Conservation (phyloP, 371 early-diverging fungal species). For the Catenaria anguillulae region DNA sequence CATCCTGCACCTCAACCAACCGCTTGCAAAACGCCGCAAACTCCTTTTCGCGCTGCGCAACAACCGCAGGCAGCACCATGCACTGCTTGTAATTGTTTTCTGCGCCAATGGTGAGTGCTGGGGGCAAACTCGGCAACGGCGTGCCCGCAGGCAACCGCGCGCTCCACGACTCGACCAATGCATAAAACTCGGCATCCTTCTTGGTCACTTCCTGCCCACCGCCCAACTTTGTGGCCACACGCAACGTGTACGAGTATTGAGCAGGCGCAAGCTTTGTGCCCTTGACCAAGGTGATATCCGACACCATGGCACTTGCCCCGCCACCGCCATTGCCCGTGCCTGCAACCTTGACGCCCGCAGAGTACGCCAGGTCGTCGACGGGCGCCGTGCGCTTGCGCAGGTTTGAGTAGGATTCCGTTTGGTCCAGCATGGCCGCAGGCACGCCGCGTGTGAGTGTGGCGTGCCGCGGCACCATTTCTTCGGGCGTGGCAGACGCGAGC, state of each 20-base stretch:
- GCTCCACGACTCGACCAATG: neutral
- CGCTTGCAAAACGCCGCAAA: slow-evolving; percentile 6
- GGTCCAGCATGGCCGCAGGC: neutral
- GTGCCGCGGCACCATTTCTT: neutral
- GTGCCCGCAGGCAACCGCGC: neutral
- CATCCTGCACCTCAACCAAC: neutral
- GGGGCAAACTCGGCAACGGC: neutral
- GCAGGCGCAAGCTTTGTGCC: neutral
- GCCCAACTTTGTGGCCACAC: neutral
- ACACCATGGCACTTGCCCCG: neutral
- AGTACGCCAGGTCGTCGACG: neutral
- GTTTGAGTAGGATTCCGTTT: neutral
- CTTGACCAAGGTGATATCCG: neutral
- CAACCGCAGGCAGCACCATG: slow-evolving; percentile 1
- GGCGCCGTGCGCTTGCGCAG: neutral
- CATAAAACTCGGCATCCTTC: neutral
- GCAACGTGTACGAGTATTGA: neutral
- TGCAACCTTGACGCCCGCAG: too few relatives aligned
- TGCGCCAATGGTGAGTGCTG: neutral
- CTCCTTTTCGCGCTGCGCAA: neutral
- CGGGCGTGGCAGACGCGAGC: too few relatives aligned
- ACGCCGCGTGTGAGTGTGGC: neutral
- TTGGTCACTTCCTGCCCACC: neutral
- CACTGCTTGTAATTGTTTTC: slow-evolving; percentile 4
- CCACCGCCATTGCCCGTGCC: neutral